Evolutionary conservation across 1,139 yeast species (phyloP).

Genomic region (Nakaseomyces bracarensis): DNA sequence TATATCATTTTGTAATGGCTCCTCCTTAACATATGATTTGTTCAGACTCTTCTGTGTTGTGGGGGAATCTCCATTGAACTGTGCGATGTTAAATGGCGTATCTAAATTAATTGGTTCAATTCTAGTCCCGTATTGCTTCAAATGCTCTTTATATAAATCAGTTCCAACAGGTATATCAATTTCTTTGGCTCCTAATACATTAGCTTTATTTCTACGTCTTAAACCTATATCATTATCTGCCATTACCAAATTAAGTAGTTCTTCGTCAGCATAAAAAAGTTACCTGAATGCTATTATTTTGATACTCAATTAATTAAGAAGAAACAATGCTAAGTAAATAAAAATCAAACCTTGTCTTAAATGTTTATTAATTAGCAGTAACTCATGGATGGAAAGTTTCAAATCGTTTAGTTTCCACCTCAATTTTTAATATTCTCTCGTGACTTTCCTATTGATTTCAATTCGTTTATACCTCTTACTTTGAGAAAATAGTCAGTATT

Average conservation of each 20-base stretch:
- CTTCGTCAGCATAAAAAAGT: neutral
- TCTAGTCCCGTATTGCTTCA: constrained; percentile 1
- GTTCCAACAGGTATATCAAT: neutral
- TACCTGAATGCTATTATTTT: no score
- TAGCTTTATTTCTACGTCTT: neutral
- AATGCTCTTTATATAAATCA: neutral
- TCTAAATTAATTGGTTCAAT: neutral
- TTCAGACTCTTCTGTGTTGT: neutral
- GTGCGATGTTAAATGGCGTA: neutral
- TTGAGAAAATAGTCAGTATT: no score
- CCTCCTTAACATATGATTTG: neutral
- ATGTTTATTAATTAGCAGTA: no score
- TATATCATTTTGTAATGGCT: neutral
- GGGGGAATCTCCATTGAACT: constrained; percentile 2
- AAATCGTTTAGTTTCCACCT: no score
- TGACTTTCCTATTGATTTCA: no score
- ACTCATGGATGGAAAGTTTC: no score
- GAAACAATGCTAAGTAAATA: no score
- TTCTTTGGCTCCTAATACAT: neutral
- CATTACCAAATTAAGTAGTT: neutral
- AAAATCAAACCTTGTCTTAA: no score
- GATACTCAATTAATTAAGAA: no score
- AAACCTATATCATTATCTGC: constrained; percentile 1
- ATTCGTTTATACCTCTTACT: no score
- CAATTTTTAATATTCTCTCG: no score